These are phyloP conservation scores for Penicillium capsulatum DNA, from an alignment of 2,329 filamentous ascomycete species.

Conservation along the genomic window DNA sequence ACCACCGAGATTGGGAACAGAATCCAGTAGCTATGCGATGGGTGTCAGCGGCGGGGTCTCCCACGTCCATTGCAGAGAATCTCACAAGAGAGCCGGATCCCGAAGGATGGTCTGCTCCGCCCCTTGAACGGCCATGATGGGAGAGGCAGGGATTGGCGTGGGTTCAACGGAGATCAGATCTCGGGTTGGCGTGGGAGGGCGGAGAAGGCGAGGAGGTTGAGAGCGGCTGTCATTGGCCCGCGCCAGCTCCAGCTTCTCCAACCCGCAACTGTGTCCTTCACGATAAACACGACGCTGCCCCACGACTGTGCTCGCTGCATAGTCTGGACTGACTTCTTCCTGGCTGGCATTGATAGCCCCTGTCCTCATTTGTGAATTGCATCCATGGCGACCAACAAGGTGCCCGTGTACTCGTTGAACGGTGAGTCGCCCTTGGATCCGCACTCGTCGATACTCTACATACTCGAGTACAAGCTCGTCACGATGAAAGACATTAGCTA, in stretches of 20 bases:
- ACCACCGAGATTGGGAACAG: slow-evolving; percentile 94
- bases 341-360: not conserved
- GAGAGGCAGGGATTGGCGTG: slow-evolving; percentile 3
- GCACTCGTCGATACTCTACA: not conserved
- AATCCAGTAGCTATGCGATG: slow-evolving; percentile 82
- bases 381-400: slow-evolving; percentile 33
- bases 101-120: slow-evolving; percentile 92
- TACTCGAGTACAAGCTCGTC: no score
- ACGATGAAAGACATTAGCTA: slow-evolving; percentile 5
- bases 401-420: slow-evolving; percentile 45
- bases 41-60: slow-evolving; percentile 14
- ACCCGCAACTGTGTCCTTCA: slow-evolving; percentile 32
- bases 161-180: not conserved
- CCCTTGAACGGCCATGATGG: slow-evolving; percentile 69
- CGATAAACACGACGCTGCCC: slow-evolving; percentile 15
- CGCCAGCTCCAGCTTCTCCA: slow-evolving; percentile 25
- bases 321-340: no score
- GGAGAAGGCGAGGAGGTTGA: slow-evolving; percentile 13
- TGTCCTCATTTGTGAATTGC: slow-evolving; percentile 20
- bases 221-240: slow-evolving; percentile 18
- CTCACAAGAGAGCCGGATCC: slow-evolving; percentile 97
- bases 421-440: slow-evolving; percentile 31
- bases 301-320: no score
- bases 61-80: slow-evolving; percentile 5
- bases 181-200: slow-evolving; percentile 5